phyloP scores from a whole-genome alignment of 768 basidiomycete species.

The Auriculariales sp. region DNA sequence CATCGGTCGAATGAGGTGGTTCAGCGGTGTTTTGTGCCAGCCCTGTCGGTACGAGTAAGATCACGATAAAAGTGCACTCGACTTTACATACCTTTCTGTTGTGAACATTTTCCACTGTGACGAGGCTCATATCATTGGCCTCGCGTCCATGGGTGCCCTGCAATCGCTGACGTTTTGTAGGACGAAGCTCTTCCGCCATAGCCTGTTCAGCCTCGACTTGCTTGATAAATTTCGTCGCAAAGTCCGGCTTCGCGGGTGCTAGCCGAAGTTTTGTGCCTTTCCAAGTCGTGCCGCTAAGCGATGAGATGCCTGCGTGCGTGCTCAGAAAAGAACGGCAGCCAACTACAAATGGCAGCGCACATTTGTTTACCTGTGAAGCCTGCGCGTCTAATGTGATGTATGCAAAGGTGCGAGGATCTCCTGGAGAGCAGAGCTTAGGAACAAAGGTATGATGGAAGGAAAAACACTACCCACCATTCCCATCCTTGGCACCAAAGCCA shows the following conservation, averaged over 20 bases:
- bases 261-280: slow-evolving; percentile 76
- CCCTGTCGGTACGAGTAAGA: slow-evolving; percentile 18
- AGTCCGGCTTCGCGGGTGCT: slow-evolving; percentile 74
- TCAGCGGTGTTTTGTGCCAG: slow-evolving; percentile 58
- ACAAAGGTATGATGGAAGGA: background rate
- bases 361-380: slow-evolving; percentile 42
- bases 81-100: slow-evolving; percentile 17
- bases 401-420: slow-evolving; percentile 50
- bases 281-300: slow-evolving; percentile 71
- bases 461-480: slow-evolving; percentile 25
- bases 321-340: background rate
- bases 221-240: slow-evolving; percentile 38
- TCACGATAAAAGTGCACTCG: background rate
- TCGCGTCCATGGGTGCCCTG: slow-evolving; percentile 24
- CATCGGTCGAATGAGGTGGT: slow-evolving; percentile 49
- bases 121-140: slow-evolving; percentile 48
- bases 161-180: slow-evolving; percentile 22
- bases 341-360: slow-evolving; percentile 23
- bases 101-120: slow-evolving; percentile 41
- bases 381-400: slow-evolving; percentile 61
- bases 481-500: slow-evolving; percentile 52
- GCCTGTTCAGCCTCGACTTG: slow-evolving; percentile 16
- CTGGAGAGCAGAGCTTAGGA: slow-evolving; percentile 16
- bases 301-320: slow-evolving; percentile 41
- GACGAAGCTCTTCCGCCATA: background rate